Evolutionary conservation across 495 filamentous ascomycete species (phyloP), one percentile per base, ranked within the genome.

Genomic region (Podospora conica): DNA sequence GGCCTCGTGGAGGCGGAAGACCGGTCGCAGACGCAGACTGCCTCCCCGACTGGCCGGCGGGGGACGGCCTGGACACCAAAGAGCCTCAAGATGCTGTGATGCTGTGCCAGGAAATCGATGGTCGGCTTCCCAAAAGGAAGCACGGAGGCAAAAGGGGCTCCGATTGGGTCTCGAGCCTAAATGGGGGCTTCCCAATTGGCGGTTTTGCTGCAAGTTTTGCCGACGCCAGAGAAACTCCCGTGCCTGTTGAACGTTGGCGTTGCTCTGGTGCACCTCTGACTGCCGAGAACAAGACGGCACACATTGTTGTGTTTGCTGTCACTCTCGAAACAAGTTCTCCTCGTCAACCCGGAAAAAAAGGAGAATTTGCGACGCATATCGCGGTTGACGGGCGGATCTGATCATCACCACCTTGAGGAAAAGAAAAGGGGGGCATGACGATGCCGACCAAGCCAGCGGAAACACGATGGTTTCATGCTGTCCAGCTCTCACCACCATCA

Each of bases 31-130:
- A 72, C 67, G 62, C 58, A 60, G 56, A 29, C 18, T 24, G 60
- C 33, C 40, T 40, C 3, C 2, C 5, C 40, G 18, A 48, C 40
- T 48, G 40, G 53, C 18, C 56, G 54, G 61, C 48, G 60, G 22
- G 59, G 58, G 66, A 40, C 63, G 59, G 53, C 21, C 22, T 54
- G 22, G 21, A 25, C 48, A 28, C 56, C 31, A 60, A 40, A 66
- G 66, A 68, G 67, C 63, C 67, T 66, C 67, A 69, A 63, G 40
- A 65, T 55, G 53, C 48, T 33, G 22, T 57, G 40, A 65, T 55
- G 53, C 48, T 33, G 22, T 57, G 54, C 27, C 63, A 58, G 63
- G 11, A 58, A 55, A 55, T 33, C 12, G 53, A 29, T 33, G 61
- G 9, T 28, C 65, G 25, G 28, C 23, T 28, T 29, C 55, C 58